Evolutionary conservation across 1,139 yeast genomes (phyloP).

Genomic region (Geotrichum candidum): DNA sequence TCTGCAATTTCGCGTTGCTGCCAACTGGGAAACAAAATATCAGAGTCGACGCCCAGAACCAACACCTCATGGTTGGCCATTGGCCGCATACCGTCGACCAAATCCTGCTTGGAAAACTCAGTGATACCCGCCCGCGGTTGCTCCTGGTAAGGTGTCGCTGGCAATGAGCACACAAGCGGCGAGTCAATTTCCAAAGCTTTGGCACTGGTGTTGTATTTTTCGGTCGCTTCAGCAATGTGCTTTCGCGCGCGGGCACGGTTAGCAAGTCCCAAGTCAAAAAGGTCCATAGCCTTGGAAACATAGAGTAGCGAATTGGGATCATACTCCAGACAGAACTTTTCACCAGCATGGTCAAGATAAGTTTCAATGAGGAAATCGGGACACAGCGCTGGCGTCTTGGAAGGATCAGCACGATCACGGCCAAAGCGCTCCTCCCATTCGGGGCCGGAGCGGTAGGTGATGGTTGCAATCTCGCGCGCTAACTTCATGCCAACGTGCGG

Average conservation of each 20-base stretch:
- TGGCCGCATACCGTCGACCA: slow-evolving; percentile 57
- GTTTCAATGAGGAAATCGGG: slow-evolving; percentile 92
- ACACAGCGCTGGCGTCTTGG: slow-evolving; percentile 76
- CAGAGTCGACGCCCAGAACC: slow-evolving; percentile 88
- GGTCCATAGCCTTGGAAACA: slow-evolving; percentile 89
- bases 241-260: neutral
- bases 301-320: slow-evolving; percentile 87
- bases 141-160: slow-evolving; percentile 53
- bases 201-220: neutral
- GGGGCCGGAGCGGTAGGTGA: slow-evolving; percentile 91
- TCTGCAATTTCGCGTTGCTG: slow-evolving; percentile 80
- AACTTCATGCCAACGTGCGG: slow-evolving; percentile 95
- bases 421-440: slow-evolving; percentile 96
- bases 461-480: slow-evolving; percentile 89
- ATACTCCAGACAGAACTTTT: slow-evolving; percentile 83
- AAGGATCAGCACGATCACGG: slow-evolving; percentile 76
- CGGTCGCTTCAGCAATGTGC: neutral
- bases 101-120: slow-evolving; percentile 38
- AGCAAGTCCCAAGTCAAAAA: slow-evolving; percentile 67
- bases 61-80: slow-evolving; percentile 61
- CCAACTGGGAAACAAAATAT: slow-evolving; percentile 88
- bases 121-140: slow-evolving; percentile 32
- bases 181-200: neutral
- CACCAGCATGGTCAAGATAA: slow-evolving; percentile 90
- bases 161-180: slow-evolving; percentile 37